A percentile compares a stretch with the other conserved stretches of the same genome.
phyloP scores from a whole-genome alignment of 352 stramenopile genomes.

The Blastocystis sp. region DNA sequence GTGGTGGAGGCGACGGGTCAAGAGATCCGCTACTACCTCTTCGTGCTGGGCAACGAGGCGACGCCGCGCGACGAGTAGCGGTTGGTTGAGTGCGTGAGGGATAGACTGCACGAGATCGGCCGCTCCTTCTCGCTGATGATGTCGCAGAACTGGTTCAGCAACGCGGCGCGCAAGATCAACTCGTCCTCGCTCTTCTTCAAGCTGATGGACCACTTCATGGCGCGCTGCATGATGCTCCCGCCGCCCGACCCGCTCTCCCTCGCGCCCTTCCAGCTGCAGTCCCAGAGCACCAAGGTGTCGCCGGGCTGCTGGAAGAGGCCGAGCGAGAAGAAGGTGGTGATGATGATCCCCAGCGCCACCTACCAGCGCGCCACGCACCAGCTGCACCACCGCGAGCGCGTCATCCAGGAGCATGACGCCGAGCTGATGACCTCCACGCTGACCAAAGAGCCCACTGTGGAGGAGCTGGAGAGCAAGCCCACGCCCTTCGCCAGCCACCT shows the following conservation, averaged over 20 bases:
- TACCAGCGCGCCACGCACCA: slow-evolving; percentile 27
- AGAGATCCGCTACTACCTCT: slow-evolving; percentile 41
- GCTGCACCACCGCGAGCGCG: slow-evolving; percentile 21
- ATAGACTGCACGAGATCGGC: slow-evolving; percentile 62
- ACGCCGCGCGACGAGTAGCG: slow-evolving; percentile 6
- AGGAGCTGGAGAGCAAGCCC: slow-evolving; percentile 36
- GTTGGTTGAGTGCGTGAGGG: neutral
- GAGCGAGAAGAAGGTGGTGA: neutral
- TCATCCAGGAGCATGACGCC: slow-evolving; percentile 44
- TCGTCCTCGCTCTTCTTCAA: slow-evolving; percentile 5
- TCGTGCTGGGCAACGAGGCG: slow-evolving; percentile 23
- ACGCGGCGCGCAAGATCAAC: slow-evolving; percentile 54
- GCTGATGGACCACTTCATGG: slow-evolving; percentile 60
- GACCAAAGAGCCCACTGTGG: slow-evolving; percentile 11
- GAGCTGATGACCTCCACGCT: slow-evolving; percentile 11
- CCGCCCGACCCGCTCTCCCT: neutral
- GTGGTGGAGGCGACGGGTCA: neutral
- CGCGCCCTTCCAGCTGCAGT: neutral
- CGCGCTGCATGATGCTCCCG: slow-evolving; percentile 34
- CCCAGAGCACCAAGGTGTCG: neutral
- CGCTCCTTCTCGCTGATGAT: slow-evolving; percentile 66
- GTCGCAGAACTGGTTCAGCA: slow-evolving; percentile 58
- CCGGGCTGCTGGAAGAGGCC: neutral
- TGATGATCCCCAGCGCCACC: slow-evolving; percentile 24
- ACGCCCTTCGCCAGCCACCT: neutral